Percentiles rank a stretch among this genome's conserved stretches.
phyloP scores from a whole-genome alignment of 2,329 filamentous ascomycete species.

The Ascocoryne sarcoides region DNA sequence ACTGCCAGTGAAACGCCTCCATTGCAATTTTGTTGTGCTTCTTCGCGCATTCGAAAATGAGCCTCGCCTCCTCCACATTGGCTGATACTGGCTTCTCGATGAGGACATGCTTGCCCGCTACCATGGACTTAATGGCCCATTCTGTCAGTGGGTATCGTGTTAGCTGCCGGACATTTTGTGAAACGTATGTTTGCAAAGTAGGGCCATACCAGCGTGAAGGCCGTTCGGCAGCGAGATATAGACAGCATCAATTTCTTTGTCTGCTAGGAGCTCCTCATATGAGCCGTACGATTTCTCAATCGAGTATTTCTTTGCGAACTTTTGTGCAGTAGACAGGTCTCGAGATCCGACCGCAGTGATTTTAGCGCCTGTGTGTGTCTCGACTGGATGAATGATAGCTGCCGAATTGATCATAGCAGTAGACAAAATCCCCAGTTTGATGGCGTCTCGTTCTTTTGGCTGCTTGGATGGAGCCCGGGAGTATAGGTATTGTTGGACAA shows the following conservation, averaged over 20 bases:
- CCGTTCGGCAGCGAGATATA: conserved; percentile 11
- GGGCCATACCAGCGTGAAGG: too few relatives aligned
- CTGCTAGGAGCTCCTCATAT: conserved; percentile 6
- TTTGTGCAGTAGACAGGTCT: conserved; percentile 1
- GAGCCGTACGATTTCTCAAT: conserved; percentile 6
- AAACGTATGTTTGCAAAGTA: too few relatives aligned
- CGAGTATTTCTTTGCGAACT: conserved; percentile 2
- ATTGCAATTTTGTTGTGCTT: too few relatives aligned
- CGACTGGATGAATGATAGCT: not conserved
- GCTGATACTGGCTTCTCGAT: conserved; percentile 11
- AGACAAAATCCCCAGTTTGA: too few relatives aligned
- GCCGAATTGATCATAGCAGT: too few relatives aligned
- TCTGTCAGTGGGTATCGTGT: too few relatives aligned
- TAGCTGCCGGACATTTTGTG: too few relatives aligned
- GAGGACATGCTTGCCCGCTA: conserved; percentile 11
- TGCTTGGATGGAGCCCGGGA: too few relatives aligned
- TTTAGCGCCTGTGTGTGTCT: conserved; percentile 1
- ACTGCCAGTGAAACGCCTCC: too few relatives aligned
- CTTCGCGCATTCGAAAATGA: too few relatives aligned
- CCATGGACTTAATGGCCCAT: conserved; percentile 13
- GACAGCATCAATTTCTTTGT: conserved; percentile 9
- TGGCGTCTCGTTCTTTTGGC: too few relatives aligned
- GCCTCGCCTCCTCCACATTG: conserved; percentile 7
- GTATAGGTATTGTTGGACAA: too few relatives aligned
- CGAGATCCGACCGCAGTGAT: not conserved